phyloP scores from a whole-genome alignment of 2,329 filamentous ascomycete species.

The Aureobasidium sp. region DNA sequence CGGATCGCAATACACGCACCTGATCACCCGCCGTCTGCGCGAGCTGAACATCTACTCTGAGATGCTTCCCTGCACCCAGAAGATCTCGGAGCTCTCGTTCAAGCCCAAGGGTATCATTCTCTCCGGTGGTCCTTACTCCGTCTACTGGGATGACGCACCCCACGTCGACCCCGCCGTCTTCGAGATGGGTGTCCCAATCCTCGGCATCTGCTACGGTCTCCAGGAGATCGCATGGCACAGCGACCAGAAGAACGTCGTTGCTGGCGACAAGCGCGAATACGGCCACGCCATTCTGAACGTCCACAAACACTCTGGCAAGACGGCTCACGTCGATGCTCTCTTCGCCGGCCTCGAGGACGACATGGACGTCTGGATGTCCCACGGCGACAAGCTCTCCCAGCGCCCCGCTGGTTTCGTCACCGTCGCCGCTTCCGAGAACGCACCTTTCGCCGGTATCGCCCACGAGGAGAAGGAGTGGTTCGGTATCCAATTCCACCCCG shows the following conservation, averaged over 20 bases:
- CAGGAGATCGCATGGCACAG: constrained; percentile 68
- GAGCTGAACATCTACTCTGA: constrained; percentile 77
- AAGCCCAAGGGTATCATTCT: constrained; percentile 79
- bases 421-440: constrained; percentile 67
- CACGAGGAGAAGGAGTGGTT: constrained; percentile 62
- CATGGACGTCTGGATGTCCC: constrained; percentile 75
- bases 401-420: constrained; percentile 65
- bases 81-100: constrained; percentile 65
- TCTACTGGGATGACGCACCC: constrained; percentile 69
- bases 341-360: constrained; percentile 67
- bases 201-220: constrained; percentile 55
- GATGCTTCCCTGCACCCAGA: constrained; percentile 80
- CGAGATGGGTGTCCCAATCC: constrained; percentile 56
- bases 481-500: constrained; percentile 84
- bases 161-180: constrained; percentile 79
- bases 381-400: constrained; percentile 72
- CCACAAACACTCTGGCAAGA: constrained; percentile 44
- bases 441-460: constrained; percentile 70
- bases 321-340: constrained; percentile 62
- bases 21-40: constrained; percentile 66
- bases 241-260: constrained; percentile 56
- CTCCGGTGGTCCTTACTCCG: constrained; percentile 64
- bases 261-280: constrained; percentile 61
- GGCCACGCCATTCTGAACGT: constrained; percentile 60
- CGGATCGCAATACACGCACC: constrained; percentile 62